These are phyloP conservation scores for Penicillium paneum DNA, from an alignment of 2,329 filamentous ascomycete genomes.

Conservation along the genomic window DNA sequence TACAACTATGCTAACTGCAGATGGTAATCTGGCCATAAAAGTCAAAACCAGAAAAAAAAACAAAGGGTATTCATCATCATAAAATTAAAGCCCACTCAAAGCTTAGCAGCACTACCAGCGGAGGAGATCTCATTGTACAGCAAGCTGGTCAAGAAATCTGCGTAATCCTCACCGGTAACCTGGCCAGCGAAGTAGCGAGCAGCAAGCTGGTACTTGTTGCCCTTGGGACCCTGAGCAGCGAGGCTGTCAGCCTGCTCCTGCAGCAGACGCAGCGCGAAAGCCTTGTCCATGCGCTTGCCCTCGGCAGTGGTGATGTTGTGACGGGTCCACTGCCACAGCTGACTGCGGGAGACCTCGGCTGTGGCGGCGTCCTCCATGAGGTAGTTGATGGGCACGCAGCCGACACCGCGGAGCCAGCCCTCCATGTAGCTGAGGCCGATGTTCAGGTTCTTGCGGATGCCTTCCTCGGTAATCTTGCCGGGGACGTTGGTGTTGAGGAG, in stretches of 20 bases:
- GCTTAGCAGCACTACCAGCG: slow-evolving; percentile 65
- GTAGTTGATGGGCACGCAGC: slow-evolving; percentile 96
- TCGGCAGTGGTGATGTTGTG: slow-evolving; percentile 73
- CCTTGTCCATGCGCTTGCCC: slow-evolving; percentile 90
- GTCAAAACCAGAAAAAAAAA: slow-evolving; percentile 4
- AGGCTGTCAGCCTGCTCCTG: slow-evolving; percentile 80
- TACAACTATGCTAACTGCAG: slow-evolving; percentile 24
- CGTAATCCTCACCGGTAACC: slow-evolving; percentile 95
- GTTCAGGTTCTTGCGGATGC: slow-evolving; percentile 95
- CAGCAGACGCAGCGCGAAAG: slow-evolving; percentile 80
- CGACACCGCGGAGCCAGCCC: slow-evolving; percentile 90
- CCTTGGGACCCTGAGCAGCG: slow-evolving; percentile 69
- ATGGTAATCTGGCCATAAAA: slow-evolving; percentile 3
- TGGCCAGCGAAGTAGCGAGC: slow-evolving; percentile 90
- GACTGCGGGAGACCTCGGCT: slow-evolving; percentile 88
- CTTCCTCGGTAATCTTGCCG: slow-evolving; percentile 84
- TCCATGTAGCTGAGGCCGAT: slow-evolving; percentile 99
- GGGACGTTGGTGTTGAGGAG: slow-evolving; percentile 98
- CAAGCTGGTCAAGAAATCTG: slow-evolving; percentile 86
- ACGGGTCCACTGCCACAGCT: slow-evolving; percentile 94
- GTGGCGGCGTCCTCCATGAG: slow-evolving; percentile 98
- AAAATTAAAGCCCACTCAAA: slow-evolving; percentile 44
- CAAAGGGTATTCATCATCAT: slow-evolving; percentile 31
- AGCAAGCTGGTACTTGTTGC: slow-evolving; percentile 87
- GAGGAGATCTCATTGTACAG: slow-evolving; percentile 64